These are phyloP conservation scores for Aspergillaceae sp. DNA, from an alignment of 2,329 filamentous ascomycete species.

Conservation along the genomic window DNA sequence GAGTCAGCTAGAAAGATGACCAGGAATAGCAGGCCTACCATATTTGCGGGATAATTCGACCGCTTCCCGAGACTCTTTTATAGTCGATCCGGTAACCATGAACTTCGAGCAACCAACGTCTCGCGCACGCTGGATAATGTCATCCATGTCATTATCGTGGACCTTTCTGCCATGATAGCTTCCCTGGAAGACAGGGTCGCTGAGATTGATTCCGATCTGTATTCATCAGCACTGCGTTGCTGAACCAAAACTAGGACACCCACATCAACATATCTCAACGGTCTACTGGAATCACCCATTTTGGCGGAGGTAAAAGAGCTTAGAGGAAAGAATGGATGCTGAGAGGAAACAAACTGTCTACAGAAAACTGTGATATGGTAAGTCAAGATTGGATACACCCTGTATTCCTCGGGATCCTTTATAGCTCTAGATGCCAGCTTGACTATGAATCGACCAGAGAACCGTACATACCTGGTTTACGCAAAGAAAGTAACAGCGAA, in stretches of 20 bases:
- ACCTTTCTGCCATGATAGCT: constrained; percentile 69
- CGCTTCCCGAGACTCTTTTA: constrained; percentile 67
- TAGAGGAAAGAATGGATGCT: constrained; percentile 7
- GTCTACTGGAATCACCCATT: constrained; percentile 27
- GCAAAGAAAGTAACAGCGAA: not conserved
- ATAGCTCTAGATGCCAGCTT: not conserved
- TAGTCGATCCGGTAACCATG: constrained; percentile 86
- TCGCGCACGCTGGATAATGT: constrained; percentile 68
- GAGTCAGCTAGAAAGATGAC: constrained; percentile 9
- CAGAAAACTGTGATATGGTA: not conserved
- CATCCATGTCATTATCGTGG: constrained; percentile 39
- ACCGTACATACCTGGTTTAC: not conserved
- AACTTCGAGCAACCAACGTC: constrained; percentile 78
- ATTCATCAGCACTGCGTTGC: constrained; percentile 8
- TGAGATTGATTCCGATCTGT: constrained; percentile 86
- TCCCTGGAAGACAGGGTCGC: constrained; percentile 83
- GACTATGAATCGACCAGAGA: not conserved
- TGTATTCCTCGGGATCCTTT: not conserved
- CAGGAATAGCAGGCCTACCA: constrained; percentile 45
- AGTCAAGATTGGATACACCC: not conserved
- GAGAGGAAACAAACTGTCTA: not conserved
- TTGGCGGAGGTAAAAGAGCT: constrained; percentile 7
- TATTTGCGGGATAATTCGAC: constrained; percentile 64
- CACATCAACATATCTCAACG: constrained; percentile 42
- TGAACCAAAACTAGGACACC: constrained; percentile 10